Evolutionary conservation across 2,329 filamentous ascomycete genomes (phyloP), one percentile per base, ranked within the genome.

Genomic region (Bertia moriformis): DNA sequence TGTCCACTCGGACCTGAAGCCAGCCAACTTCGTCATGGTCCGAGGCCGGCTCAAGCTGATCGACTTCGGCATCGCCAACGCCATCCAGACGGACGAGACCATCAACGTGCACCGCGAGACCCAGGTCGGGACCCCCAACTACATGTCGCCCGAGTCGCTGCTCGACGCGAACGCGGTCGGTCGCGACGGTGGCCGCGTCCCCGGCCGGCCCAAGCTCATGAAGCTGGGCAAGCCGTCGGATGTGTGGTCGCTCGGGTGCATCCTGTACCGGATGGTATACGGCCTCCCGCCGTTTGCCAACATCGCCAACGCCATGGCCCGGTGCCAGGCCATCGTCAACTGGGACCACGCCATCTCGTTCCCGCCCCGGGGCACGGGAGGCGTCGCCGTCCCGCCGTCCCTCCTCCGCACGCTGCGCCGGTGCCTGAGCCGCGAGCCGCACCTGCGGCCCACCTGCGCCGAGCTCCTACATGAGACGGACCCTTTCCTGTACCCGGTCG

Each of bases 31-130:
- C 56, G 81, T 98, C 18, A 70, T 96, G 15, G 87, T 94, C 14
- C 78, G 87, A 53, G 91, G 91, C 18, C 75, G 81, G 18, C 67
- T 98, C 27, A 98, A 98, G 59, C 73, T 98, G 41, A 98, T 98
- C 52, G 91, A 98, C 60, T 98, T 98, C 56, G 91, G 91, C 49
- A 98, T 98, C 52, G 91, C 91, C 42, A 94, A 95, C 52, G 88
- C 91, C 38, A 98, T 98, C 50, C 83, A 93, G 60, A 84, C 79
- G 1, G 91, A 96, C 54, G 78, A 95, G 59, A 98, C 91, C 0
- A 83, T 95, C 58, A 98, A 98, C 49, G 88, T 98, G 10, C 91
- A 98, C 59, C 83, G 91, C 42, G 91, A 98, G 55, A 84, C 81
- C 10, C 87, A 96, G 60, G 79, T 96, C 45, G 91, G 93, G 41